Percentiles rank a stretch among this genome's conserved stretches.
These are phyloP conservation scores for Asterophora lycoperdoides DNA, from an alignment of 768 basidiomycete species.

Conservation along the genomic window DNA sequence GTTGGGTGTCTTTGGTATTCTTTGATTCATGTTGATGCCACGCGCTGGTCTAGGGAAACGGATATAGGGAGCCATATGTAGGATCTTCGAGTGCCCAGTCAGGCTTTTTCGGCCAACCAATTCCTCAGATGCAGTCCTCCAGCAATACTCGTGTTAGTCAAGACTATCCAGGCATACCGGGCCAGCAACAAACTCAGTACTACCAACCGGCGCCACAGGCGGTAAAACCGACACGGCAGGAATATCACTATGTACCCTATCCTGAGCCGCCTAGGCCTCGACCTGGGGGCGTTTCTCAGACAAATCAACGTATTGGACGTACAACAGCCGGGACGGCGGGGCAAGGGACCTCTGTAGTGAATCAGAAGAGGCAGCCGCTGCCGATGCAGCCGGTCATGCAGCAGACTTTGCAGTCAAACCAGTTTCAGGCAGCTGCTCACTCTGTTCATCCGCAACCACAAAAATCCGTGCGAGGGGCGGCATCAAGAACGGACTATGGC, in stretches of 20 bases:
- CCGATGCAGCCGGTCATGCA: conserved; percentile 11
- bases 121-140: not conserved
- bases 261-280: not conserved
- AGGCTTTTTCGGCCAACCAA: not conserved
- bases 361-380: conserved; percentile 8
- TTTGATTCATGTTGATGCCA: not conserved
- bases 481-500: not conserved
- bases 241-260: not conserved
- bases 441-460: not conserved
- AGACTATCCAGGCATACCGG: not conserved
- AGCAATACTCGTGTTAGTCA: not conserved
- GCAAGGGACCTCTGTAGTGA: not conserved
- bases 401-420: not conserved
- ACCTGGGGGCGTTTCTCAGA: not conserved
- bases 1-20: not conserved
- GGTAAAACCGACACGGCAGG: not conserved
- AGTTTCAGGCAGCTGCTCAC: not conserved
- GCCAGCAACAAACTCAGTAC: not conserved
- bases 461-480: not conserved
- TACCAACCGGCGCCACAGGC: not conserved
- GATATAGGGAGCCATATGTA: not conserved
- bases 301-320: not conserved
- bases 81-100: not conserved
- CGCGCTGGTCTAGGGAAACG: not conserved
- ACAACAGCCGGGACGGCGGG: not conserved